Base-by-base conservation (phyloP, 2,329 filamentous ascomycete genomes). In the Fonsecaea multimorphosa region DNA sequence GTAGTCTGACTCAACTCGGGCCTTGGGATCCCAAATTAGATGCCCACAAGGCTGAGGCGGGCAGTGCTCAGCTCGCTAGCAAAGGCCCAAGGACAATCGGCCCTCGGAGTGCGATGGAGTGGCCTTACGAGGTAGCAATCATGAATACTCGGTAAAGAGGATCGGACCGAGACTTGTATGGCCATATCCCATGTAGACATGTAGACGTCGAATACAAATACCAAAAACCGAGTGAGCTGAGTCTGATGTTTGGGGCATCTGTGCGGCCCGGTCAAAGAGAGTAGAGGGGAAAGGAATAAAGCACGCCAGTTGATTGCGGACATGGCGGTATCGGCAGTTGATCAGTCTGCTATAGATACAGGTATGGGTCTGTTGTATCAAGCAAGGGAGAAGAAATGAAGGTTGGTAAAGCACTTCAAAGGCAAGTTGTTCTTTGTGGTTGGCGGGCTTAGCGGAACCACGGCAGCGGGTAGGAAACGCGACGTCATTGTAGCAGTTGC, bases 1-100 rank as follows among this genome's bases (percentile, higher is more conserved):
- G n/a, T 14, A 2, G 24, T 60, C 58, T 60, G 27, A 60, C 58
- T 52, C 58, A 52, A 44, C 44, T 54, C 46, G 11, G 44, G 44
- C 29, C 44, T 24, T 46, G 32, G 44, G 19, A 36, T 36, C 58
- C 58, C 58, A 60, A 60, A 34, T 60, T 60, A 51, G 58, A 40
- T 16, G 31, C 12, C 44, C 31, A 14, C 46, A 60, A 60, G 58
- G 58, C 58, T 53, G 56, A 19, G 57, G 40, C 19, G 58, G 58
- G 58, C 58, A 40, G 58, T 22, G 19, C 9, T 60, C 34, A 38
- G 29, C 31, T 52, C 29, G 3, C 49, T 36, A 36, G 24, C 57
- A 14, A 52, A 49, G 44, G 22, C 58, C n/a, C 46, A 38, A 52
- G 44, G 31, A 36, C 8, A 7, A 29, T 27, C 27, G 36, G 29